Base-by-base conservation (phyloP, 2,329 filamentous ascomycete species). In the Zasmidium angulare region DNA sequence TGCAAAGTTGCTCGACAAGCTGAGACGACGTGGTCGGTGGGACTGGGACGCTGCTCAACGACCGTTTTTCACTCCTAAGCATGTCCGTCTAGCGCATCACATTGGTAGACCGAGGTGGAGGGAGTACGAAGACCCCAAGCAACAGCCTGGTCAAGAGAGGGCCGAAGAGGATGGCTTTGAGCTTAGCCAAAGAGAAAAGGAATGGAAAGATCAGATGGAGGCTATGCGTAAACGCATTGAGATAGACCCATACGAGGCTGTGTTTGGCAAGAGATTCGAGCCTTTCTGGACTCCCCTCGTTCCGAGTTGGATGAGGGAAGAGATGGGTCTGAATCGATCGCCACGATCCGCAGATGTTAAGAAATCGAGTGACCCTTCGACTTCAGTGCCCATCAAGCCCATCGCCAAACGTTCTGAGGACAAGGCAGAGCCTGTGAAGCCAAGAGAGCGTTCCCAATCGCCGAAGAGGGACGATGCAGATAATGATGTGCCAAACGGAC, bases 211-310 rank as follows among this genome's bases (percentile, higher is more conserved):
- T 43, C 64, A 68, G 55, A 72, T 73, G 69, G 70, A 72, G 50
- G 59, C 61, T 7, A 68, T 73, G 63, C 65, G 70, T 54, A 71
- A 72, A 51, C 66, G 67, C 19, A 62, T 79, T 31, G 69, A 75
- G 43, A 67, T 73, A 19, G 74, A 79, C 55, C 77, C 78, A 11
- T 79, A 80, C 55, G 70, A 73, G 54, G 72, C 75, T 9, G 64
- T 79, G 29, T 79, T 79, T 56, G 78, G 77, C 1, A 75, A 74
- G 71, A 23, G 70, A 3, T 71, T 72, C 58, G 69, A 71, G 59
- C 69, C 68, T 2, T 74, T 73, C 64, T 74, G 71, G 73, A 67
- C 52, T 50, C 64, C 66, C 10, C 56, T 72, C 3, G 62, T 72
- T 1, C 68, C 69, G 14, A 65, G 57, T 46, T 72, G 70, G 70